Percentiles rank a stretch among this genome's conserved stretches.
Evolutionary conservation across 2,329 filamentous ascomycete genomes (phyloP).

Genomic region (Fusarium luffae): DNA sequence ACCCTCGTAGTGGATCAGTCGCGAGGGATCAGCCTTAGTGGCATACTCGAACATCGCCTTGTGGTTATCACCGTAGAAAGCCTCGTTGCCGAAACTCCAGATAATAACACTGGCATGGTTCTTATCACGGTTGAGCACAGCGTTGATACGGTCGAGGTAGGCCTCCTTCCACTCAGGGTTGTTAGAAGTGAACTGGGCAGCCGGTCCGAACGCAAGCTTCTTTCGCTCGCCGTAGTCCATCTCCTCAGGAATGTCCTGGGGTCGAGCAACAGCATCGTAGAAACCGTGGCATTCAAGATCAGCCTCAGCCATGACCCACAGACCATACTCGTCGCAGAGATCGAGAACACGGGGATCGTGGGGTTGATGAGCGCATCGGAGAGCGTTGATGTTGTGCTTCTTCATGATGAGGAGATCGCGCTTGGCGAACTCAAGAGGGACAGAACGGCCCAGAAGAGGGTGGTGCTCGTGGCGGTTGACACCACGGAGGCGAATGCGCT

Average conservation of each 20-base stretch:
- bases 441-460: constrained; percentile 69
- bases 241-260: constrained; percentile 63
- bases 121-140: constrained; percentile 75
- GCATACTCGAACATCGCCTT: constrained; percentile 73
- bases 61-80: constrained; percentile 77
- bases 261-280: constrained; percentile 61
- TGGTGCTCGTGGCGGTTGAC: constrained; percentile 76
- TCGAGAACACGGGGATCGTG: constrained; percentile 70
- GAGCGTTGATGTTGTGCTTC: constrained; percentile 75
- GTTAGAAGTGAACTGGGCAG: constrained; percentile 69
- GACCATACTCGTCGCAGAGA: constrained; percentile 72
- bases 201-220: constrained; percentile 63
- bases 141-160: constrained; percentile 74
- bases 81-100: constrained; percentile 80
- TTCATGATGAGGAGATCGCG: constrained; percentile 76
- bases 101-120: constrained; percentile 77
- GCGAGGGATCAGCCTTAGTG: constrained; percentile 65
- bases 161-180: constrained; percentile 70
- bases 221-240: constrained; percentile 71
- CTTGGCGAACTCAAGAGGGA: constrained; percentile 70
- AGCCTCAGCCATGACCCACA: constrained; percentile 68
- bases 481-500: constrained; percentile 69
- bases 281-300: constrained; percentile 67
- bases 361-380: constrained; percentile 76
- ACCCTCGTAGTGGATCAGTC: constrained; percentile 75